Percentiles rank a stretch among this genome's conserved stretches.
Conservation (phyloP, 2,329 filamentous ascomycete genomes). For the Albifimbria verrucaria region DNA sequence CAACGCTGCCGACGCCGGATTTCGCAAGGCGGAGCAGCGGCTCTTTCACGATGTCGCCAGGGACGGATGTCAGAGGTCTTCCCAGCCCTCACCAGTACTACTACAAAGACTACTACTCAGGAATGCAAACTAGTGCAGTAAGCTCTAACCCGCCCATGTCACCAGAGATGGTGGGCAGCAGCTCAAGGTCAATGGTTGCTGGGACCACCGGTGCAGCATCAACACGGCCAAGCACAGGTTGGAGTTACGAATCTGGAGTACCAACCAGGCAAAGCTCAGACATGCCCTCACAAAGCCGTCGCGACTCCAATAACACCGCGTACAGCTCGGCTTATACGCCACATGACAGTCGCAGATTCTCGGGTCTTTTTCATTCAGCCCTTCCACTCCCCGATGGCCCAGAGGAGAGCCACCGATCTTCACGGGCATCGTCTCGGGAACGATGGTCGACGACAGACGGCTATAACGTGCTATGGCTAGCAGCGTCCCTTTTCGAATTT, state of each 20-base stretch:
- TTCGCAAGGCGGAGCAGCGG: constrained; percentile 64
- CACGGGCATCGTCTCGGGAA: constrained; percentile 59
- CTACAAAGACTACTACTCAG: constrained; percentile 53
- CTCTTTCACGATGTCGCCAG: constrained; percentile 60
- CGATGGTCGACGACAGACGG: constrained; percentile 49
- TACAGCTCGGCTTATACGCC: constrained; percentile 47
- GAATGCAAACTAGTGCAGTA: constrained; percentile 37
- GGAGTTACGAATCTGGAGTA: constrained; percentile 54
- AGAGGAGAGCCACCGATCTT: constrained; percentile 50
- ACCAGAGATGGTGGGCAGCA: constrained; percentile 46
- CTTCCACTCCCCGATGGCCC: constrained; percentile 72
- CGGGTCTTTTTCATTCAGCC: constrained; percentile 81
- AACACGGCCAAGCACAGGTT: constrained; percentile 55
- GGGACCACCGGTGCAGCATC: constrained; percentile 30
- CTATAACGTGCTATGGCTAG: constrained; percentile 81
- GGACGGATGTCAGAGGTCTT: constrained; percentile 25
- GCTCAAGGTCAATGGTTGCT: constrained; percentile 41
- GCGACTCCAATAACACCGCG: constrained; percentile 54
- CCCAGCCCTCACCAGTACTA: constrained; percentile 54
- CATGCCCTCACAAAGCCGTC: constrained; percentile 39
- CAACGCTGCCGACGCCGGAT: constrained; percentile 62
- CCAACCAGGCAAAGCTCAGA: constrained; percentile 51
- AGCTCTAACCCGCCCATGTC: constrained; percentile 57
- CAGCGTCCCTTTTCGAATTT: constrained; percentile 93
- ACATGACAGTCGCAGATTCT: constrained; percentile 56